Percentiles rank a stretch among this genome's conserved stretches.
Conservation (phyloP, 2,329 filamentous ascomycete species). For the Stachybotrys chlorohalonatus region DNA sequence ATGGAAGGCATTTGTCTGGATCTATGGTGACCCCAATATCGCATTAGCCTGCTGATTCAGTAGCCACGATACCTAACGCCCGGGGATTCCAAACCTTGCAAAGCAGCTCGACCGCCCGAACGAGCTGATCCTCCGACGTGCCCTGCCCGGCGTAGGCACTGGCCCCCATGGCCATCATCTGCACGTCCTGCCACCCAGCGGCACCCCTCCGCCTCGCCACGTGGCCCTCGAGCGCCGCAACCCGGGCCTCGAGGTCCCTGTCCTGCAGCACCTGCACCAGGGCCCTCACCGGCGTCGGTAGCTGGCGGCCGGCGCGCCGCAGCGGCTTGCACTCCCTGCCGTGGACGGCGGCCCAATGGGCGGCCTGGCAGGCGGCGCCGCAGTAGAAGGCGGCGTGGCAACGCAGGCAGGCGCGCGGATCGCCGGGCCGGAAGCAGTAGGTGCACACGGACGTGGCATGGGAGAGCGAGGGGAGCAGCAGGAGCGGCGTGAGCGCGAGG, state of each 20-base stretch:
- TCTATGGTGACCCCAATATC: constrained; percentile 22
- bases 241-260: constrained; percentile 19
- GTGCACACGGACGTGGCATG: constrained; percentile 35
- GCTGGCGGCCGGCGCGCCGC: constrained; percentile 16
- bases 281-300: constrained; percentile 48
- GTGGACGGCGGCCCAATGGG: constrained; percentile 44
- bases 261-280: constrained; percentile 41
- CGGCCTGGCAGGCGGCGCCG: constrained; percentile 40
- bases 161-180: constrained; percentile 35
- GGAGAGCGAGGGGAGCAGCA: constrained; percentile 38
- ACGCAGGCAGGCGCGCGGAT: constrained; percentile 35
- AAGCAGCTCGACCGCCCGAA: constrained; percentile 34
- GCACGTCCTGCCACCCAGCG: constrained; percentile 36
- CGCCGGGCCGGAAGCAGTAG: constrained; percentile 32
- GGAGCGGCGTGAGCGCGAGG: constrained; percentile 30
- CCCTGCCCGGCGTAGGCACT: constrained; percentile 31
- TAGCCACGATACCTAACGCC: neutral
- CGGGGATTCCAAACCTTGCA: constrained; percentile 37
- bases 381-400: constrained; percentile 50
- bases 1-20: constrained; percentile 55
- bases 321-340: constrained; percentile 44
- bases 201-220: constrained; percentile 24
- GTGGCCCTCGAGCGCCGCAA: constrained; percentile 38
- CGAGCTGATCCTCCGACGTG: constrained; percentile 23
- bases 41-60: constrained; percentile 1